These are phyloP conservation scores for Exophiala sp. DNA, from an alignment of 2,329 filamentous ascomycete genomes.

Conservation along the genomic window DNA sequence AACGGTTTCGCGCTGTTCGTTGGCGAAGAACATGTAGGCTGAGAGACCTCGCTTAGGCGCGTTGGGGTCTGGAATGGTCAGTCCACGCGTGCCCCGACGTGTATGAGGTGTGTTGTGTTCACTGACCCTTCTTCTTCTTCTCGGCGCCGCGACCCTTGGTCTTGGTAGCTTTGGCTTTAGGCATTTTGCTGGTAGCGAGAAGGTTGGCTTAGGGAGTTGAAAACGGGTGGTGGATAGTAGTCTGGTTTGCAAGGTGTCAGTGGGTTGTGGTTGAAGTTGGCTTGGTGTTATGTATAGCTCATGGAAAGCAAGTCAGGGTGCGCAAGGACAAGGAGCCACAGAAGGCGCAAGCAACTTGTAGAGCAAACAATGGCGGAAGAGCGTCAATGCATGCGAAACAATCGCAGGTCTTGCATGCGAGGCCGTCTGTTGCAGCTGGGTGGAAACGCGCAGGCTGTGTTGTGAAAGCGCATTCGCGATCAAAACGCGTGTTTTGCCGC, in stretches of 20 bases:
- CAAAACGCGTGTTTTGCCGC: constrained; percentile 21
- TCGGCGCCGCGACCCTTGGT: constrained; percentile 52
- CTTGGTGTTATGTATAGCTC: neutral
- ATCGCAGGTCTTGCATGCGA: neutral
- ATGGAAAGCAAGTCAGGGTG: neutral
- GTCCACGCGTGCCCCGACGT: neutral
- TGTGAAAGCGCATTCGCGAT: constrained; percentile 10
- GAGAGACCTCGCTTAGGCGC: constrained; percentile 98
- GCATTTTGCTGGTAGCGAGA: constrained; percentile 48
- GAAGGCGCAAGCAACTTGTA: neutral
- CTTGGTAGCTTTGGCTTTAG: constrained; percentile 59
- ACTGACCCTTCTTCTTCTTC: constrained; percentile 68
- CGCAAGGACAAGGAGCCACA: neutral
- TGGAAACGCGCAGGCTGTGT: constrained; percentile 11
- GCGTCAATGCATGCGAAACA: neutral
- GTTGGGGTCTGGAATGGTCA: constrained; percentile 66
- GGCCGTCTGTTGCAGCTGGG: neutral
- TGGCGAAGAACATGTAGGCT: constrained; percentile 99
- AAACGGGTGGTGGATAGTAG: neutral
- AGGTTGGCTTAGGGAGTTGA: constrained; percentile 3
- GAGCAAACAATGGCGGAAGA: constrained; percentile 1
- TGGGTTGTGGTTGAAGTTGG: neutral
- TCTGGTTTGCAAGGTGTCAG: constrained; percentile 4
- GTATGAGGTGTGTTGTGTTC: constrained; percentile 1
- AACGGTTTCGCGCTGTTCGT: constrained; percentile 97